phyloP scores from a whole-genome alignment of 169 alveolate species.

The Prorocentrum cordatum region DNA sequence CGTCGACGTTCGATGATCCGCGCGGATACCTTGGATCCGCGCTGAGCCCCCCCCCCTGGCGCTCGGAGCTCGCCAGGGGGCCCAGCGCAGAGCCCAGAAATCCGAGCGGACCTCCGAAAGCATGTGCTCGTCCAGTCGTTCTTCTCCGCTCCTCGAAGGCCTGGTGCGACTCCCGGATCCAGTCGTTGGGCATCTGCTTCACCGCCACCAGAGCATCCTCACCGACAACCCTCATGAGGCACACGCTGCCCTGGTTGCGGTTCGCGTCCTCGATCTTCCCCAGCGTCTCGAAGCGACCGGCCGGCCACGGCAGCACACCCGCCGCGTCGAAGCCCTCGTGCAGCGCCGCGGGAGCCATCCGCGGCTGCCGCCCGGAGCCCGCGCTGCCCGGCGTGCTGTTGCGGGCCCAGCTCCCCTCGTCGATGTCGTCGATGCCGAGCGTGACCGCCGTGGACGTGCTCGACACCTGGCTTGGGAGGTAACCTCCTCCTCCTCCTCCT shows the following conservation, averaged over 20 bases:
- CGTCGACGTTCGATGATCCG: too few species aligned
- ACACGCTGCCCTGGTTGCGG: neutral
- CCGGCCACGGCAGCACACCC: neutral
- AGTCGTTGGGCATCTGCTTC: neutral
- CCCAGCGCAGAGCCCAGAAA: too few species aligned
- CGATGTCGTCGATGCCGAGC: too few species aligned
- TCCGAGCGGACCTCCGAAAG: too few species aligned
- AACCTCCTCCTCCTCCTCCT: too few species aligned
- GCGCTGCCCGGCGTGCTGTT: neutral
- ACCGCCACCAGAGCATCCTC: neutral
- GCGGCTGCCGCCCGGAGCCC: neutral
- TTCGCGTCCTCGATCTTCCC: neutral
- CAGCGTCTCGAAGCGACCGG: neutral
- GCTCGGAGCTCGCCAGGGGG: too few species aligned
- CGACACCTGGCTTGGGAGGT: too few species aligned
- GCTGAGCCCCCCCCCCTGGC: too few species aligned
- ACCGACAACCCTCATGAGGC: neutral
- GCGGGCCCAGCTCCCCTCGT: too few species aligned
- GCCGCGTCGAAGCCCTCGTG: neutral
- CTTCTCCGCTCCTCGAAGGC: neutral
- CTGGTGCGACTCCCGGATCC: neutral
- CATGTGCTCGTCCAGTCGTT: too few species aligned
- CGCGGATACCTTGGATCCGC: too few species aligned
- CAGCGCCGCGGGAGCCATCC: neutral
- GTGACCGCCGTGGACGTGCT: neutral